A percentile compares a stretch with the other conserved stretches of the same genome.
Conservation (phyloP, 805 yeast genomes). For the Middelhovenomyces tepae region DNA sequence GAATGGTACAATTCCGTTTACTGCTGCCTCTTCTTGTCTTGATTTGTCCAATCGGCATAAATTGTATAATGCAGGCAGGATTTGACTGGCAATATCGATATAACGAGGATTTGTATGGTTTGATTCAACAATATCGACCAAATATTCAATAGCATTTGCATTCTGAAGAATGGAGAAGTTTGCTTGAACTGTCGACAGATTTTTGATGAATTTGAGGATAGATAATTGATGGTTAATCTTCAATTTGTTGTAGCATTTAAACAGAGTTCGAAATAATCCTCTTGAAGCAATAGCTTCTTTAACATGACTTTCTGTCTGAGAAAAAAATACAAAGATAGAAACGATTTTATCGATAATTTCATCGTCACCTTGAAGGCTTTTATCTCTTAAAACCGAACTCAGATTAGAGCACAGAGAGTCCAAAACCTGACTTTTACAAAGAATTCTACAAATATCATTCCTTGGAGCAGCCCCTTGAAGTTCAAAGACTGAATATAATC, state of each 20-base stretch:
- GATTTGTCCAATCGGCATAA: conserved; percentile 40
- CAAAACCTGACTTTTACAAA: conserved; percentile 33
- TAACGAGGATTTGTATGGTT: conserved; percentile 16
- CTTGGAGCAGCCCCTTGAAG: conserved; percentile 27
- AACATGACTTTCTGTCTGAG: conserved; percentile 40
- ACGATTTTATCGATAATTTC: conserved; percentile 28
- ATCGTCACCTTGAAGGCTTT: conserved; percentile 10
- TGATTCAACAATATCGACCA: conserved; percentile 28
- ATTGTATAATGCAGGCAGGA: conserved; percentile 43
- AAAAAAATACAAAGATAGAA: conserved; percentile 34
- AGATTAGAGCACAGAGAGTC: no score
- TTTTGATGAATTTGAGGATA: conserved; percentile 37
- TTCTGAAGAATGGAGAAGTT: conserved; percentile 23
- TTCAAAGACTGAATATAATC: conserved; percentile 33
- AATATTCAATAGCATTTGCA: conserved; percentile 36
- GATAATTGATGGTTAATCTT: conserved; percentile 29
- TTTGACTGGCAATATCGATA: conserved; percentile 36
- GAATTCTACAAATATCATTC: conserved; percentile 40
- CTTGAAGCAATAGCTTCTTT: conserved; percentile 22
- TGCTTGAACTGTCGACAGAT: conserved; percentile 22
- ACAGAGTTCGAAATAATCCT: conserved; percentile 28
- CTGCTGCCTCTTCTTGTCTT: conserved; percentile 39
- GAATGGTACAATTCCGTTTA: conserved; percentile 39
- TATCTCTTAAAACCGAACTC: conserved; percentile 29
- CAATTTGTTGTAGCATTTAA: conserved; percentile 22